Percentiles rank a stretch among this genome's conserved stretches.
Conservation (phyloP, 805 yeast genomes). For the Lipomyces orientalis region DNA sequence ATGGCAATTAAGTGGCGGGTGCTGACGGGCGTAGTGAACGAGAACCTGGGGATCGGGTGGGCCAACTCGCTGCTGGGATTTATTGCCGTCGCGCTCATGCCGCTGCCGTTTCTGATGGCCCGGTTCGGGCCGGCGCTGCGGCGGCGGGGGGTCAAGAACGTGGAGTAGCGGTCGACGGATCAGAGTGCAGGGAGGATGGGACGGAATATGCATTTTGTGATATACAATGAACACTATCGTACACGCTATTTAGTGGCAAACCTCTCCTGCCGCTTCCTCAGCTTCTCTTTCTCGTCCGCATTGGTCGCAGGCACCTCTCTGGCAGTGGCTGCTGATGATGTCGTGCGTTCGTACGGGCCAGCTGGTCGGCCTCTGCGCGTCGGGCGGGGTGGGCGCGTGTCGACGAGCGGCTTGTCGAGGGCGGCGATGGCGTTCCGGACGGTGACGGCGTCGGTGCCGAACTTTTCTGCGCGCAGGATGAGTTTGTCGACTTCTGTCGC, state of each 20-base stretch:
- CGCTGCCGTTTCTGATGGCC: conserved; percentile 57
- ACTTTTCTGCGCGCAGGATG: conserved; percentile 30
- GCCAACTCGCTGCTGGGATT: conserved; percentile 73
- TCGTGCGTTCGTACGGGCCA: conserved; percentile 9
- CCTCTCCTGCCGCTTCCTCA: conserved; percentile 28
- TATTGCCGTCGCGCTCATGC: conserved; percentile 59
- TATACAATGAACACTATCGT: not conserved
- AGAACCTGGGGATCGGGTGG: conserved; percentile 73
- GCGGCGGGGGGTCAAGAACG: not conserved
- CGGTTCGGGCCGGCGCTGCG: conserved; percentile 27
- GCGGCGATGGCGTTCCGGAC: not conserved
- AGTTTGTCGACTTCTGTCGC: conserved; percentile 31
- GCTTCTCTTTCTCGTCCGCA: conserved; percentile 20
- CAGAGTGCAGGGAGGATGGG: not conserved
- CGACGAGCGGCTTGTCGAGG: conserved; percentile 19
- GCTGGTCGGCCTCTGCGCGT: not conserved
- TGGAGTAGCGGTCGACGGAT: not conserved
- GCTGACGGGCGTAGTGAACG: conserved; percentile 54
- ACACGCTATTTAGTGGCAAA: conserved; percentile 17
- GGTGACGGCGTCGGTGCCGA: conserved; percentile 19
- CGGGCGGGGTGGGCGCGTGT: not conserved
- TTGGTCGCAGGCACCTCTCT: not conserved
- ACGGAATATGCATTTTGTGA: not conserved
- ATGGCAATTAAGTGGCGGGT: not conserved
- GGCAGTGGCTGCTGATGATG: not conserved